Conservation (phyloP, 1,284 basidiomycete genomes). For the Malassezia vespertilionis region DNA sequence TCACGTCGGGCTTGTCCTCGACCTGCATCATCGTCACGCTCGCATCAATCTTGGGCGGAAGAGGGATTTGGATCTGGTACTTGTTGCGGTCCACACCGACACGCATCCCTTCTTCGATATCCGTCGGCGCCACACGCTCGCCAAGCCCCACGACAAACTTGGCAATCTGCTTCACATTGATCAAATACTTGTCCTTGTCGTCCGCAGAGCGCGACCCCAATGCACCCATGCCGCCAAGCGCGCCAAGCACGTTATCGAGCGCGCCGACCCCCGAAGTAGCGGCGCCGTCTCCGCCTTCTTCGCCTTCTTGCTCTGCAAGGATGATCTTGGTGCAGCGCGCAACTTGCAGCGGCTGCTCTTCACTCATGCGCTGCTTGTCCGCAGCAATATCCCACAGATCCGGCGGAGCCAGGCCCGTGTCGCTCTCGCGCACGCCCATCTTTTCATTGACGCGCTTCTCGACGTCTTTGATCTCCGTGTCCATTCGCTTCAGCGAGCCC, state of each 20-base stretch:
- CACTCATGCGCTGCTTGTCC: slow-evolving; percentile 65
- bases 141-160: slow-evolving; percentile 98
- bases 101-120: slow-evolving; percentile 99
- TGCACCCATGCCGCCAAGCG: slow-evolving; percentile 23
- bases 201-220: slow-evolving; percentile 58
- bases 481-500: slow-evolving; percentile 71
- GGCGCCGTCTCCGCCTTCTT: slow-evolving; percentile 15
- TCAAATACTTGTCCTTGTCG: slow-evolving; percentile 91
- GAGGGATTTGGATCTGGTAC: slow-evolving; percentile 98
- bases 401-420: slow-evolving; percentile 90
- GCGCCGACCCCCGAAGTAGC: slow-evolving; percentile 21
- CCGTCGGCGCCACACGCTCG: slow-evolving; percentile 88
- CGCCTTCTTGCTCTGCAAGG: slow-evolving; percentile 51
- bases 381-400: slow-evolving; percentile 74
- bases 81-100: slow-evolving; percentile 90
- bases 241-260: slow-evolving; percentile 28
- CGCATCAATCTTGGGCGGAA: slow-evolving; percentile 98
- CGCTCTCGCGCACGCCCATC: slow-evolving; percentile 93
- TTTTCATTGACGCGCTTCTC: slow-evolving; percentile 96
- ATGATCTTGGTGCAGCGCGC: slow-evolving; percentile 99
- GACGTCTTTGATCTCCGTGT: slow-evolving; percentile 85
- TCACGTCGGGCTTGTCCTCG: slow-evolving; percentile 96
- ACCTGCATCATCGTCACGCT: slow-evolving; percentile 99
- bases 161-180: slow-evolving; percentile 99
- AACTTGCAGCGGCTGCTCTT: slow-evolving; percentile 88